These are phyloP conservation scores for Penicillium fimorum DNA, from an alignment of 495 filamentous ascomycete species.

Conservation along the genomic window DNA sequence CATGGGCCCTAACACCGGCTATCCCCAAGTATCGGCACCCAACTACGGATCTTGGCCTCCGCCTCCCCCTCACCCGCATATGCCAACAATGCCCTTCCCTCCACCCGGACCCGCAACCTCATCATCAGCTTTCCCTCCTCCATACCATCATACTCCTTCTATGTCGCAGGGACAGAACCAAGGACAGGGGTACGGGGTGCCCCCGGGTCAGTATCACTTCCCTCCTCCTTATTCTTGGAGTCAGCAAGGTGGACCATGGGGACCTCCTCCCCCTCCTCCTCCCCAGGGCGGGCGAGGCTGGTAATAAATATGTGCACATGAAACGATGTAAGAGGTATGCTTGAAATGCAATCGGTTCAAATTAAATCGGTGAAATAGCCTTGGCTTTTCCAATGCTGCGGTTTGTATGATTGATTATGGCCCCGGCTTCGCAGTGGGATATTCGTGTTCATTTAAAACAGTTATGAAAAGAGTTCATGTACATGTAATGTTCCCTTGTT, in stretches of 20 bases:
- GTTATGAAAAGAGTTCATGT: background rate
- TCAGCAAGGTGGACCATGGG: slow-evolving; percentile 26
- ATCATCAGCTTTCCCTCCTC: slow-evolving; percentile 30
- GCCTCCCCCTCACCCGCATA: slow-evolving; percentile 39
- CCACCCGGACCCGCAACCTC: slow-evolving; percentile 20
- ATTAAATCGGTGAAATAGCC: background rate
- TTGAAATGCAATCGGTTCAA: background rate
- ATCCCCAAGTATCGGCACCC: slow-evolving; percentile 46
- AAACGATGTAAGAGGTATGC: slow-evolving; percentile 1
- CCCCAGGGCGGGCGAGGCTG: slow-evolving; percentile 26
- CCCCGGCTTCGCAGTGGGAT: background rate
- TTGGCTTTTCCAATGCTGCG: background rate
- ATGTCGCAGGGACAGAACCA: slow-evolving; percentile 16
- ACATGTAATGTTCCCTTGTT: background rate
- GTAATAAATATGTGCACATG: slow-evolving; percentile 17
- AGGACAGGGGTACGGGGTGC: slow-evolving; percentile 31
- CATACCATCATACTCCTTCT: slow-evolving; percentile 20
- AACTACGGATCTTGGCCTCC: slow-evolving; percentile 55
- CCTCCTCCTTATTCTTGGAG: slow-evolving; percentile 35
- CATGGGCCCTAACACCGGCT: slow-evolving; percentile 13
- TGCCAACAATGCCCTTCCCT: slow-evolving; percentile 24
- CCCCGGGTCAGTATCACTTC: slow-evolving; percentile 39
- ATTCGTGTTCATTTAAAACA: background rate
- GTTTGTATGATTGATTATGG: background rate
- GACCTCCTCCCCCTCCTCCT: slow-evolving; percentile 15